A percentile compares a stretch with the other conserved stretches of the same genome.
phyloP scores from a whole-genome alignment of 176 grass and related monocot genomes.

The Eremochloa ophiuroides region DNA sequence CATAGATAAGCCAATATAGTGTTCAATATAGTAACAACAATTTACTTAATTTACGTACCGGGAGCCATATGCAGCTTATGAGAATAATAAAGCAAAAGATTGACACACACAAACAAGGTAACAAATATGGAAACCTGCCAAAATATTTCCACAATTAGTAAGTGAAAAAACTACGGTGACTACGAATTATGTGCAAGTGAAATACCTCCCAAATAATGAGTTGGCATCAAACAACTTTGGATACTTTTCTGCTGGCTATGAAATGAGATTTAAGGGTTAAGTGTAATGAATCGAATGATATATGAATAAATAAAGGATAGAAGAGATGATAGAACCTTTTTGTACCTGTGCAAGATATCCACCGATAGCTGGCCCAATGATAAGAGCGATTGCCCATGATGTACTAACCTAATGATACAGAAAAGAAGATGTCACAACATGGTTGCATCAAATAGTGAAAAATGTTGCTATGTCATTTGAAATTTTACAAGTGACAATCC shows the following conservation, averaged over 20 bases:
- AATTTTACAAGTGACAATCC: too few relatives aligned
- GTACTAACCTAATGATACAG: too few relatives aligned
- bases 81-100: conserved; percentile 37
- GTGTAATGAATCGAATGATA: neutral
- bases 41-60: conserved; percentile 43
- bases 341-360: too few relatives aligned
- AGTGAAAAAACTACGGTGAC: neutral
- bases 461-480: too few relatives aligned
- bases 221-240: conserved; percentile 43
- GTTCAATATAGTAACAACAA: too few relatives aligned
- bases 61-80: conserved; percentile 71
- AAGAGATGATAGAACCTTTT: neutral
- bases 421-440: too few relatives aligned
- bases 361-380: too few relatives aligned
- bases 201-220: conserved; percentile 73
- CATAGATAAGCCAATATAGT: too few relatives aligned
- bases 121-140: conserved; percentile 75
- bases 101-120: conserved; percentile 58
- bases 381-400: too few relatives aligned
- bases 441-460: neutral
- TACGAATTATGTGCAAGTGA: neutral
- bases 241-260: conserved; percentile 71
- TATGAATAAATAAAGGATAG: neutral
- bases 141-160: neutral
- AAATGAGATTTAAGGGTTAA: neutral